Conservation (phyloP, 169 alveolate species). For the Plasmodium vivax region DNA sequence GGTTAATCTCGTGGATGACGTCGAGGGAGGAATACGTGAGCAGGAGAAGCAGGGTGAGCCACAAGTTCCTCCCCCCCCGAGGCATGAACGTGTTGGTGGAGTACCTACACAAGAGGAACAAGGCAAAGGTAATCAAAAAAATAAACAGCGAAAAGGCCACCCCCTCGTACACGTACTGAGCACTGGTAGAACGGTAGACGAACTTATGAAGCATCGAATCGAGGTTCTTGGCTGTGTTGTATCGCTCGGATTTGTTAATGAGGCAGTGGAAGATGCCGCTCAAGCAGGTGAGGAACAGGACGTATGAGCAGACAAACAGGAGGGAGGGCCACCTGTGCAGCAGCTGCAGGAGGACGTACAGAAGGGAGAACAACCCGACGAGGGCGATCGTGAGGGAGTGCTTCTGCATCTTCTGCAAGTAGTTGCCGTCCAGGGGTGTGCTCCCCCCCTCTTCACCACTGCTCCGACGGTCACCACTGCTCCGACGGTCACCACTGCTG, state of each 20-base stretch:
- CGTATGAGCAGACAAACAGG: conserved; percentile 32
- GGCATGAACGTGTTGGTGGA: not conserved
- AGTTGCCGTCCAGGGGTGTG: not conserved
- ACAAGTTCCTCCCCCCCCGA: not conserved
- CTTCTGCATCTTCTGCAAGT: not conserved
- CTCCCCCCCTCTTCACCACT: no score
- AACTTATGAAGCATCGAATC: conserved; percentile 27
- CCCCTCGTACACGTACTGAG: conserved; percentile 63
- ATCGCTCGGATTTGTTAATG: conserved; percentile 21
- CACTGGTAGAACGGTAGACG: conserved; percentile 46
- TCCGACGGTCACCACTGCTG: not conserved
- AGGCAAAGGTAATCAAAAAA: conserved; percentile 9
- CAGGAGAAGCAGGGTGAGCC: not conserved
- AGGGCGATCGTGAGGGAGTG: not conserved
- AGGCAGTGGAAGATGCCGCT: conserved; percentile 61
- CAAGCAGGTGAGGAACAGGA: conserved; percentile 7
- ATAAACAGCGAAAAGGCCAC: conserved; percentile 33
- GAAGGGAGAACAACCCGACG: not conserved
- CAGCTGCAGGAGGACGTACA: conserved; percentile 7
- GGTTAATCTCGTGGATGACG: conserved; percentile 25
- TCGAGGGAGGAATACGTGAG: conserved; percentile 1
- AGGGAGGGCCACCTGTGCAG: conserved; percentile 3
- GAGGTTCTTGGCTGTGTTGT: conserved; percentile 10
- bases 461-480: no score
- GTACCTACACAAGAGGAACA: not conserved